Conservation (phyloP, 352 stramenopile species). For the Phytophthora sp. region DNA sequence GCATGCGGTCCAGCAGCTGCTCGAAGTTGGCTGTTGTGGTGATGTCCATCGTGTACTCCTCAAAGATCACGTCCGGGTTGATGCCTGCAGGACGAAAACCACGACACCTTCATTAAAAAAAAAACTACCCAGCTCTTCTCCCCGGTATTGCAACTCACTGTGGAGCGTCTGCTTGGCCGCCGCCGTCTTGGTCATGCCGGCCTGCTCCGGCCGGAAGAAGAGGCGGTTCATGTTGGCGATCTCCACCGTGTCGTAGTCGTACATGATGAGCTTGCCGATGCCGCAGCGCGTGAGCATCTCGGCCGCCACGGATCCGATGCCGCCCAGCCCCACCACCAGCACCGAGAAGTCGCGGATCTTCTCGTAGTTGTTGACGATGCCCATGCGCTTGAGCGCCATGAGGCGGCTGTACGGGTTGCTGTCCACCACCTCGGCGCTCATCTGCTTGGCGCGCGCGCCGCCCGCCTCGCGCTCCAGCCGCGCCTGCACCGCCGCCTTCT, state of each 20-base stretch:
- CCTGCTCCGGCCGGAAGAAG: constrained; percentile 90
- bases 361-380: constrained; percentile 91
- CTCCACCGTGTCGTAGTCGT: constrained; percentile 92
- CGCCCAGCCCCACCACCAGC: constrained; percentile 84
- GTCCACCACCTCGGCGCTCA: constrained; percentile 85
- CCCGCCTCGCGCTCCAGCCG: constrained; percentile 52
- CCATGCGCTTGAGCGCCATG: constrained; percentile 92
- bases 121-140: neutral
- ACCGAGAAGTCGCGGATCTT: constrained; percentile 83
- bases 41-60: constrained; percentile 90
- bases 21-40: constrained; percentile 88
- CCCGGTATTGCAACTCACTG: constrained; percentile 36
- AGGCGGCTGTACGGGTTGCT: constrained; percentile 91
- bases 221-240: constrained; percentile 93
- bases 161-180: constrained; percentile 88
- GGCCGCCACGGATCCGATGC: constrained; percentile 85
- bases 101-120: neutral
- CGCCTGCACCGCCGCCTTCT: constrained; percentile 64
- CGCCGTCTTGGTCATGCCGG: constrained; percentile 87
- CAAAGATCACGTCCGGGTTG: constrained; percentile 90
- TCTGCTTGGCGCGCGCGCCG: constrained; percentile 43
- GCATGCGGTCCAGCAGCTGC: constrained; percentile 78
- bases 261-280: constrained; percentile 90
- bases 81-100: constrained; percentile 50
- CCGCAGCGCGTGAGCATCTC: constrained; percentile 92